phyloP scores from a whole-genome alignment of 1,139 yeast genomes.

The Magnusiomyces paraingens region DNA sequence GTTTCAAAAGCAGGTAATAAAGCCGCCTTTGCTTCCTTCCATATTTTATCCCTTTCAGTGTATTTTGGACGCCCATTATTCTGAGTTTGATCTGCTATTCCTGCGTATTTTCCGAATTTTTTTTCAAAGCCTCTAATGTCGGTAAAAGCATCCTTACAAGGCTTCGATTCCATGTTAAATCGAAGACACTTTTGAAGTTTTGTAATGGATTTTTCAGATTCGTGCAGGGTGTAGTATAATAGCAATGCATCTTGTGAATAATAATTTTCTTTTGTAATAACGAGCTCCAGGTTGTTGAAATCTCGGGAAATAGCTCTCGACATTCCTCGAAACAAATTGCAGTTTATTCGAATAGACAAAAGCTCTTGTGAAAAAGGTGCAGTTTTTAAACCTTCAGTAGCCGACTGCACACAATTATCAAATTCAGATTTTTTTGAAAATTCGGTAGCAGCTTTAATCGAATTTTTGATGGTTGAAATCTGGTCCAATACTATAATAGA shows the following conservation, averaged over 20 bases:
- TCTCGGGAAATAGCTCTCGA: slow-evolving; percentile 34
- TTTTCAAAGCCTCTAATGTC: slow-evolving; percentile 39
- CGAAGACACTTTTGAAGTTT: slow-evolving; percentile 56
- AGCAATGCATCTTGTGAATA: slow-evolving; percentile 36
- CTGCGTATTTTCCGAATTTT: slow-evolving; percentile 18
- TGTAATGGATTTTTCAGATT: slow-evolving; percentile 45
- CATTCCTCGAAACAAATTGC: slow-evolving; percentile 29
- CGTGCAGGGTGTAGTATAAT: slow-evolving; percentile 45
- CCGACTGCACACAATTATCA: slow-evolving; percentile 21
- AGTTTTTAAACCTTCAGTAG: slow-evolving; percentile 26
- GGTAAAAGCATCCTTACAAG: slow-evolving; percentile 47
- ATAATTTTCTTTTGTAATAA: slow-evolving; percentile 24
- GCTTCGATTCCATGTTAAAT: slow-evolving; percentile 57
- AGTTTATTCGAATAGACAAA: slow-evolving; percentile 14
- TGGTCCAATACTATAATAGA: background rate
- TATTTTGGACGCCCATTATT: slow-evolving; percentile 1
- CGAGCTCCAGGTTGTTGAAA: slow-evolving; percentile 26
- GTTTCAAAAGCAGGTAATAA: background rate
- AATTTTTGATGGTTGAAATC: background rate
- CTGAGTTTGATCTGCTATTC: slow-evolving; percentile 10
- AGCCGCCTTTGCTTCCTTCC: slow-evolving; percentile 4
- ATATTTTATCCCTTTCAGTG: slow-evolving; percentile 10
- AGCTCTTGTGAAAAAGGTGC: slow-evolving; percentile 17
- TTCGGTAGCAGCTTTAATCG: slow-evolving; percentile 10
- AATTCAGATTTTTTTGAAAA: slow-evolving; percentile 9